Evolutionary conservation across 345 rosid species (phyloP).

Genomic region (Boechera stricta): DNA sequence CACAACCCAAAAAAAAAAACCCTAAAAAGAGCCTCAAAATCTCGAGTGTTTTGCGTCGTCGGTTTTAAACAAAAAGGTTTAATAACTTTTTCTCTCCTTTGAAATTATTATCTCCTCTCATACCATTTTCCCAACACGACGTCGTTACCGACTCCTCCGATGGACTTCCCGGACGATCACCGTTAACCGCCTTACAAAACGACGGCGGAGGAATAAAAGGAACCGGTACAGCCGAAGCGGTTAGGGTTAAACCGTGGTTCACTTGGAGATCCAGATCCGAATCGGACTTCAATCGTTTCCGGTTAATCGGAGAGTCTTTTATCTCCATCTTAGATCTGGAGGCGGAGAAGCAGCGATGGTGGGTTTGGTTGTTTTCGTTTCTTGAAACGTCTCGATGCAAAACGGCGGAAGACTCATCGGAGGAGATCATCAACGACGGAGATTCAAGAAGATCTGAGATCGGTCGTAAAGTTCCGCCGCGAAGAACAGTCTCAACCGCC

Average conservation of each 20-base stretch:
- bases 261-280: constrained; percentile 21
- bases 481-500: constrained; percentile 62
- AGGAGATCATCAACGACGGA: constrained; percentile 44
- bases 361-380: constrained; percentile 38
- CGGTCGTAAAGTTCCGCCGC: constrained; percentile 58
- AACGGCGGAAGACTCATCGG: constrained; percentile 66
- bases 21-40: constrained; percentile 13
- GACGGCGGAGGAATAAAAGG: constrained; percentile 33
- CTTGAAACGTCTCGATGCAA: constrained; percentile 41
- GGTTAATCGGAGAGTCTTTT: constrained; percentile 20
- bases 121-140: constrained; percentile 65
- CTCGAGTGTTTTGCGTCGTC: constrained; percentile 29
- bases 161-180: constrained; percentile 63
- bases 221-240: constrained; percentile 7
- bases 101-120: constrained; percentile 45
- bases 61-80: constrained; percentile 59
- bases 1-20: background rate
- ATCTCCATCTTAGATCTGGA: constrained; percentile 58
- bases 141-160: constrained; percentile 90
- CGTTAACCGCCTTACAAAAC: constrained; percentile 34
- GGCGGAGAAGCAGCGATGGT: constrained; percentile 52
- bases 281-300: constrained; percentile 23
- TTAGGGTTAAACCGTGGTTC: constrained; percentile 16
- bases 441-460: constrained; percentile 39
- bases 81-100: constrained; percentile 43